Conservation (phyloP, 78 protist genomes). For the Protostelium mycophagum region DNA sequence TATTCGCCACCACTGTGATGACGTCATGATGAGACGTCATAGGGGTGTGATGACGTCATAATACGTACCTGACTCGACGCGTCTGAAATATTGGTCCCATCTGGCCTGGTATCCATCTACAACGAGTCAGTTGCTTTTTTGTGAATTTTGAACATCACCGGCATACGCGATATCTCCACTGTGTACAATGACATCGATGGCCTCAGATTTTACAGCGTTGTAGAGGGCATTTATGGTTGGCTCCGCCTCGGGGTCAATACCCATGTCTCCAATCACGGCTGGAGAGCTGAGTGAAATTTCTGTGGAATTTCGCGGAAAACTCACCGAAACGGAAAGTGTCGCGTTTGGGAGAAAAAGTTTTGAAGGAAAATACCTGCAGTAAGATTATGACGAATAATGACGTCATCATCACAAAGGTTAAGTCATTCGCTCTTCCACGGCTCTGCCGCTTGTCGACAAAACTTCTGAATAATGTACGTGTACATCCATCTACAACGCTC, state of each 20-base stretch:
- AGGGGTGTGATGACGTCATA: too few relatives aligned
- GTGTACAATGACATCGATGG: neutral
- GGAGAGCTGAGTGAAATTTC: neutral
- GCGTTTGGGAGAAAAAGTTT: neutral
- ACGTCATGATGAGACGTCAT: too few relatives aligned
- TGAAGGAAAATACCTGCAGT: neutral
- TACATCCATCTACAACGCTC: too few relatives aligned
- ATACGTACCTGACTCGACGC: too few relatives aligned
- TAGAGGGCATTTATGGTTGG: neutral
- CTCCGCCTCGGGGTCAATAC: neutral
- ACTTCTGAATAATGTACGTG: too few relatives aligned
- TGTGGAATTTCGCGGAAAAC: too few relatives aligned
- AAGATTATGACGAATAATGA: neutral
- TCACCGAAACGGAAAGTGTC: neutral
- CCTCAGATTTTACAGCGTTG: neutral
- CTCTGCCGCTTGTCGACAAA: too few relatives aligned
- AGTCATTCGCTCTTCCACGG: too few relatives aligned
- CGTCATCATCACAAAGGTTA: too few relatives aligned
- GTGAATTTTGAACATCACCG: neutral
- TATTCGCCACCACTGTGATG: neutral
- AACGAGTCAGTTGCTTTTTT: neutral
- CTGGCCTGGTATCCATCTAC: neutral
- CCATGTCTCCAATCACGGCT: neutral
- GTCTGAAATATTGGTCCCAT: neutral
- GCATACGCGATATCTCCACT: neutral